Evolutionary conservation across 2,329 filamentous ascomycete species (phyloP), one percentile per base, ranked within the genome.

Genomic region (Penicillium sp.): DNA sequence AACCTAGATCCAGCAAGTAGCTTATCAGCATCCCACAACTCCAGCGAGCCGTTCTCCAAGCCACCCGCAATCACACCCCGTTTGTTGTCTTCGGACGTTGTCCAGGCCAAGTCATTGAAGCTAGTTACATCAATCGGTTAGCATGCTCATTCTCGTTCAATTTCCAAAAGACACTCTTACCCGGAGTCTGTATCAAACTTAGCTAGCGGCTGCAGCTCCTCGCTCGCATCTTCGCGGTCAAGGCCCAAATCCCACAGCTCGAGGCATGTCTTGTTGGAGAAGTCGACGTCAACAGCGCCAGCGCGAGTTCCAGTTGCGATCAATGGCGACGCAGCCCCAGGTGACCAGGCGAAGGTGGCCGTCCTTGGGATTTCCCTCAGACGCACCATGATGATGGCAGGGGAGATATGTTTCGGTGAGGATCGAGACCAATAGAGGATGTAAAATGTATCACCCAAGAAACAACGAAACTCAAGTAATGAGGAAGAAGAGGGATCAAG

Each of bases 91-190:
- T 87, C 89, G 46, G 90, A 86, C 62, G 89, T 86, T 54, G 91
- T 88, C 94, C 94, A 99, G 57, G 93, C 91, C 72, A 99, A 89
- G 71, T 97, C 94, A 74, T 97, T 94, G 76, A 99, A 99, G 68
- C 94, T 96, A 69, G 41, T 58, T 40, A 51, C 31, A 47, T n/a
- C 25, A 16, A 16, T 8, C 31, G 35, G 61, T 73, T 55, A 73
- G 68, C 48, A 52, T 29, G 16, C n/a, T 31, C 10, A 7, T 34
- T 21, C 15, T 46, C 40, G 35, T 45, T 42, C n/a, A 32, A 51
- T 21, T 38, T 40, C 18, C 25, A 13, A 27, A 23, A 42, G 16
- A 29, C 21, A 21, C 50, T 55, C 71, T 54, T 85, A 96, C 92
- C 90, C 94, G 56, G 93, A 91, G 68, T 97, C 94, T 47, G 90